These are phyloP conservation scores for Paulownia fortunei DNA, from an alignment of 257 asterid species.

Conservation along the genomic window DNA sequence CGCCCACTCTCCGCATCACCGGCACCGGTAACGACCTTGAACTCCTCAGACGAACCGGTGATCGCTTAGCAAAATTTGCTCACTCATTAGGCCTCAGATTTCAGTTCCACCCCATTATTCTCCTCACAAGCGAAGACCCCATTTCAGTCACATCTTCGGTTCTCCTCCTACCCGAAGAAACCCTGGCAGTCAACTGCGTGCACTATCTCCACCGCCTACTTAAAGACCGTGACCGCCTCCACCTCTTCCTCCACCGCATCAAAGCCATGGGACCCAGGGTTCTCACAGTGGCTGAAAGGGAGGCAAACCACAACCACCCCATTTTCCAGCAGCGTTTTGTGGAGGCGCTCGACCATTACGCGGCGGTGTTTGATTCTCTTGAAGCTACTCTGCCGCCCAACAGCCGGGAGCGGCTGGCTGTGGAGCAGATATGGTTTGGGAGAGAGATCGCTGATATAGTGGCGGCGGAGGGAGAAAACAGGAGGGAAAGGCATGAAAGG, in stretches of 20 bases:
- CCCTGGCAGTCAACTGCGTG: constrained; percentile 87
- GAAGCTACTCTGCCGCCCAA: constrained; percentile 93
- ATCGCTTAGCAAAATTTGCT: constrained; percentile 82
- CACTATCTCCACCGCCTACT: constrained; percentile 75
- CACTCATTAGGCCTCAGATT: constrained; percentile 79
- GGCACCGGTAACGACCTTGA: constrained; percentile 78
- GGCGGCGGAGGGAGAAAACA: constrained; percentile 64
- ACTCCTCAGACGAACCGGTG: constrained; percentile 79
- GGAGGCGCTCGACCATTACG: constrained; percentile 88
- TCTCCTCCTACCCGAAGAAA: constrained; percentile 67
- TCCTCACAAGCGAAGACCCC: constrained; percentile 51
- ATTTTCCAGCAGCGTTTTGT: constrained; percentile 67
- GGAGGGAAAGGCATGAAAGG: constrained; percentile 81
- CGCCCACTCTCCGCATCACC: constrained; percentile 85
- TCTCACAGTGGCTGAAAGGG: constrained; percentile 78
- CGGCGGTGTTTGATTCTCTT: constrained; percentile 84
- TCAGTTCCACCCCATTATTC: constrained; percentile 77
- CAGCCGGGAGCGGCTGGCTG: constrained; percentile 74
- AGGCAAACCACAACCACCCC: constrained; percentile 86
- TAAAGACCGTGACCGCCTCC: constrained; percentile 63
- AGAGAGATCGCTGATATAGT: constrained; percentile 77
- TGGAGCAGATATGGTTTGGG: constrained; percentile 91
- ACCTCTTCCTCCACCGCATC: constrained; percentile 65
- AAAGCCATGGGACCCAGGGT: constrained; percentile 67
- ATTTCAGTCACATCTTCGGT: constrained; percentile 42